Evolutionary conservation across 2,329 filamentous ascomycete genomes (phyloP), one percentile per base, ranked within the genome.

Genomic region (Trichoderma oligosporum): DNA sequence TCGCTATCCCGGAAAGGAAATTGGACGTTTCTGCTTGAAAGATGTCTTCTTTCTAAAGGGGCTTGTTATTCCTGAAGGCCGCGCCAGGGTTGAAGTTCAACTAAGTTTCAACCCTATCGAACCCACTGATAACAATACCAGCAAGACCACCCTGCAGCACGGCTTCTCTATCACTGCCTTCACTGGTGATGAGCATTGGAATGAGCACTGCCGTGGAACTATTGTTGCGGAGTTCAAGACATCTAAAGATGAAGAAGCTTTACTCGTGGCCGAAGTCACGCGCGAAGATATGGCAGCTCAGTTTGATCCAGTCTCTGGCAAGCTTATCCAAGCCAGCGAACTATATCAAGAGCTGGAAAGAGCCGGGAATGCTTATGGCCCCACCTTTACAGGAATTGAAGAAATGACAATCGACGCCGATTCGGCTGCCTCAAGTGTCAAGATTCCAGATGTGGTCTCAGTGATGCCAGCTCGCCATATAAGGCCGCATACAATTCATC

Each of bases 401-500:
- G 42, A 46, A 46, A 6, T 31, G 7, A 9, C 4, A 8, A 16
- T 46, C 6, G 24, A 27, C 3, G 11, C 4, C 22, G 38, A 41
- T 24, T 14, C 6, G 4, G 22, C 42, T 12, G 22, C 73, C 39
- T 71, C 69, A 44, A 69, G 67, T 2, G 66, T 82, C 3, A 63
- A 65, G 6, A 69, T 81, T 4, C 76, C 79, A 0, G 74, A 82
- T 60, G 83, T 79, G 1, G 75, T 68, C 61, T 68, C 74, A 2
- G 73, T 70, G 39, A 83, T 83, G 81, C 81, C 80, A 0, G 71
- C 71, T 35, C 67, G 73, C 7, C 82, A 77, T 53, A 80, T 83
- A 63, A 82, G 75, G 60, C 70, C 75, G 4, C 78, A 83, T 61
- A 53, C 82, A 3, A 75, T 84, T 16, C 82, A 84, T 61, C 82